phyloP scores from a whole-genome alignment of 768 basidiomycete species.

The Phaeolepiota aurea region DNA sequence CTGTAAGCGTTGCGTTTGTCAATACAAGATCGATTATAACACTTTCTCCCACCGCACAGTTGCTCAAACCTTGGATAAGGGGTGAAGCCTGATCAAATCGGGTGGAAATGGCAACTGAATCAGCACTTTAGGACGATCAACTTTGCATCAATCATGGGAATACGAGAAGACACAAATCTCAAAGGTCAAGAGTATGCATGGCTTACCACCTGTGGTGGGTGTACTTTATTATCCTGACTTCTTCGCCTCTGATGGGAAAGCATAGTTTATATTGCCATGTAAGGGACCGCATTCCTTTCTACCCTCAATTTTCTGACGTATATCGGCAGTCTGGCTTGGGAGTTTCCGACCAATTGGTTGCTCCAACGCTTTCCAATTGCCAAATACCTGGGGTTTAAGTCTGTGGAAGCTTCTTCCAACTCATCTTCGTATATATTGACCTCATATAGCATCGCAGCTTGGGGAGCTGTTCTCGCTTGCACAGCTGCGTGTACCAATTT shows the following conservation, averaged over 20 bases:
- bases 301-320: not conserved
- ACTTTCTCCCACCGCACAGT: slow-evolving; percentile 13
- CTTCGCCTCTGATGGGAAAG: slow-evolving; percentile 1
- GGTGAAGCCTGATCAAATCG: too few relatives aligned
- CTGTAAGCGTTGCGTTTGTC: slow-evolving; percentile 15
- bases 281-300: slow-evolving; percentile 5
- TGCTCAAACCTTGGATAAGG: slow-evolving; percentile 39
- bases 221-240: not conserved
- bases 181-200: slow-evolving; percentile 42
- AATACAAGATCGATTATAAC: not conserved
- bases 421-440: not conserved
- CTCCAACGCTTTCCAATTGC: slow-evolving; percentile 40
- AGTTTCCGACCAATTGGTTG: slow-evolving; percentile 39
- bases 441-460: slow-evolving; percentile 21
- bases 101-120: too few relatives aligned
- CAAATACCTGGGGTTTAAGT: slow-evolving; percentile 40
- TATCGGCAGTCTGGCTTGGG: slow-evolving; percentile 26
- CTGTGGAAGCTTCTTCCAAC: slow-evolving; percentile 8
- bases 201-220: slow-evolving; percentile 37
- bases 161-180: slow-evolving; percentile 32
- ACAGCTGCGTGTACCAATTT: slow-evolving; percentile 40
- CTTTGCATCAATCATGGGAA: slow-evolving; percentile 41
- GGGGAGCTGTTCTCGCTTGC: slow-evolving; percentile 40
- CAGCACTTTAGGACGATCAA: slow-evolving; percentile 26
- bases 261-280: slow-evolving; percentile 34